A percentile compares a stretch with the other conserved stretches of the same genome.
Conservation (phyloP, 2,329 filamentous ascomycete species). For the Fusarium pseudograminearum region DNA sequence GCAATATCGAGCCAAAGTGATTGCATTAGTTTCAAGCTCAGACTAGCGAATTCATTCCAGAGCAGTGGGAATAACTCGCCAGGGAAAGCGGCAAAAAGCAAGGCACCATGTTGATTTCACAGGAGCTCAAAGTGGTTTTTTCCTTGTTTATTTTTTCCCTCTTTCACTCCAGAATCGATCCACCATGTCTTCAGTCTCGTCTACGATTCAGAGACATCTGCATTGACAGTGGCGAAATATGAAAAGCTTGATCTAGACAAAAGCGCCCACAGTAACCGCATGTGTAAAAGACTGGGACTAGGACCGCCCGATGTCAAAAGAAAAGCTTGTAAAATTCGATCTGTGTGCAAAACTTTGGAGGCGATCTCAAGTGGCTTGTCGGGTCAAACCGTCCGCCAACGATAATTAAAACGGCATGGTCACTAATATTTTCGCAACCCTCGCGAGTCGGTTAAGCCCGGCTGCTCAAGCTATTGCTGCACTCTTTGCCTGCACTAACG, state of each 20-base stretch:
- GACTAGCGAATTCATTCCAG: too few relatives aligned
- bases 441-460: constrained; percentile 30
- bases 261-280: background rate
- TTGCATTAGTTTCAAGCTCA: background rate
- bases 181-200: background rate
- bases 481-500: background rate
- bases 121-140: fast-evolving
- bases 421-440: constrained; percentile 4
- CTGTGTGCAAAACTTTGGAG: background rate
- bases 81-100: background rate
- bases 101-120: background rate
- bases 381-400: background rate
- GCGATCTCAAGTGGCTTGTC: background rate
- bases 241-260: background rate
- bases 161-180: background rate
- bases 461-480: background rate
- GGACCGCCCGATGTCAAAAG: background rate
- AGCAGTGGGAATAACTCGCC: too few relatives aligned
- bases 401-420: constrained; percentile 8
- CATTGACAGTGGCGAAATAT: background rate
- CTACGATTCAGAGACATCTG: background rate
- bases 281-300: background rate
- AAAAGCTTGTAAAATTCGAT: background rate
- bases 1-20: background rate
- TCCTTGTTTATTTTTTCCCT: background rate